Base-by-base conservation (phyloP, 2,329 filamentous ascomycete genomes). In the Bipolaris bicolor region DNA sequence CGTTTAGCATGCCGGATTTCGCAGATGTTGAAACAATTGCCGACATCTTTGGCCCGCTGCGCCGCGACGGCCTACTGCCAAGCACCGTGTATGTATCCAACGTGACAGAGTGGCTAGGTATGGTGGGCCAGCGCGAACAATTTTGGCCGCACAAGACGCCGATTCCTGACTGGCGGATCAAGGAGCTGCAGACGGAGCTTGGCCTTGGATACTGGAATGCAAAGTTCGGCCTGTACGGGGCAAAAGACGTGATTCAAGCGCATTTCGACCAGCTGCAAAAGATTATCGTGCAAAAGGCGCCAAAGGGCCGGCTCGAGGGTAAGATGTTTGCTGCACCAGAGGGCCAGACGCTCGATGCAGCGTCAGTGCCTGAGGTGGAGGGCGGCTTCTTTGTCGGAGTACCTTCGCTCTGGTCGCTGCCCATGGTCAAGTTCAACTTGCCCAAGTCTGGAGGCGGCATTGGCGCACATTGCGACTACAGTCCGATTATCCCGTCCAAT, bases 21-120 rank as follows among this genome's bases (percentile, higher is more conserved):
- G 79, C 80, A 6, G 80, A 82, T 60, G 71, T 82, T 20, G 79
- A 77, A 50, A 73, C 73, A 22, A 78, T 82, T 56, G 76, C 78
- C 5, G 79, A 83, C 51, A 66, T 76, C 0, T 81, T 82, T 45
- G 76, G 79, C 3, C 75, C 76, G 31, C 66, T 83, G 65, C 75
- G 79, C 20, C 74, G 79, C 16, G 76, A 80, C 52, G 79, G 79
- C 1, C 72, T 77, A 5, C 63, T 82, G 10, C 77, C 79, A 0
- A 77, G 75, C 40, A 76, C 77, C 16, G 76, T 80, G 24, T 81
- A 81, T 60, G 77, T 81, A 11, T 79, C 77, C 53, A 79, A 80
- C 46, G 64, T 82, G 20, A 76, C 78, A n/a, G 80, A 82, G 62
- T 80, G 77, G 75, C 69, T 80, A 2, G 76, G 77, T 16, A 78